phyloP scores from a whole-genome alignment of 1,284 basidiomycete genomes.

The Naganishia liquefaciens region DNA sequence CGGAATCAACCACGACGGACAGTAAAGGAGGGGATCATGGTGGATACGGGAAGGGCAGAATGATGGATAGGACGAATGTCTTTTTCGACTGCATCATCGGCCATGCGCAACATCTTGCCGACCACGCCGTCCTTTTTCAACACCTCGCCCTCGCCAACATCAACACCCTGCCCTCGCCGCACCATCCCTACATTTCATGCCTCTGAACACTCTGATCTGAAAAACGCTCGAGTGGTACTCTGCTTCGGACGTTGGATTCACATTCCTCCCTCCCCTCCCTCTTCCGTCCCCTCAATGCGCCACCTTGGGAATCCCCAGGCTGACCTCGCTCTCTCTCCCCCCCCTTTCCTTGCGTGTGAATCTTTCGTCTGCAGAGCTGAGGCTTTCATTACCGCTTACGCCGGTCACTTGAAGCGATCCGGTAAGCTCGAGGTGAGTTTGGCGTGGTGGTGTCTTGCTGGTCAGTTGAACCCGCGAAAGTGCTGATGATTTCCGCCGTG shows the following conservation, averaged over 20 bases:
- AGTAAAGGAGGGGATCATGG: background rate
- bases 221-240: slow-evolving; percentile 23
- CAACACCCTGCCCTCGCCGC: slow-evolving; percentile 4
- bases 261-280: slow-evolving; percentile 6
- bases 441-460: slow-evolving; percentile 75
- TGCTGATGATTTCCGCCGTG: background rate
- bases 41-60: background rate
- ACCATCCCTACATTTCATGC: slow-evolving; percentile 24
- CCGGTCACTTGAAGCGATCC: slow-evolving; percentile 91
- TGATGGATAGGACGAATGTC: background rate
- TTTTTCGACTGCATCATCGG: too few relatives aligned
- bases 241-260: slow-evolving; percentile 28
- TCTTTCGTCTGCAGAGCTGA: slow-evolving; percentile 65
- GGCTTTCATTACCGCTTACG: slow-evolving; percentile 86
- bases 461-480: background rate
- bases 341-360: slow-evolving; percentile 4
- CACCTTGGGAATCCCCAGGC: slow-evolving; percentile 15
- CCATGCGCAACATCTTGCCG: too few relatives aligned
- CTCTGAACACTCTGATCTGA: slow-evolving; percentile 23
- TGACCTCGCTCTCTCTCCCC: slow-evolving; percentile 32
- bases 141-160: background rate
- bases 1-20: background rate
- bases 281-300: background rate
- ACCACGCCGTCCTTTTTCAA: background rate
- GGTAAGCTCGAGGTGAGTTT: slow-evolving; percentile 85